Evolutionary conservation across 73 alveolate species (phyloP).

Genomic region (Uronychia binucleata): DNA sequence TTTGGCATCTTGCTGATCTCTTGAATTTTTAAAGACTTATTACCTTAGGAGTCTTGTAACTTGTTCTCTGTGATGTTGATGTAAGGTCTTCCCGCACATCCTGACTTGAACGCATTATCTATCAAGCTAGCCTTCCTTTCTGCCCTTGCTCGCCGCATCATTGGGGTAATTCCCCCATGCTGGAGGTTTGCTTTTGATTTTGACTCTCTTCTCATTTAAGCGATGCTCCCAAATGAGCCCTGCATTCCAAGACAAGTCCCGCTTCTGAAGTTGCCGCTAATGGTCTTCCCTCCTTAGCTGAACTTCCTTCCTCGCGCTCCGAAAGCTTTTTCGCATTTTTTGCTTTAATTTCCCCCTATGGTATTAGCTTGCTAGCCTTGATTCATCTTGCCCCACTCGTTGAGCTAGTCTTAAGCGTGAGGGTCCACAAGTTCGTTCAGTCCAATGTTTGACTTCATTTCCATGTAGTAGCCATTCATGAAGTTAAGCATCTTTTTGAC

Average conservation of each 20-base stretch:
- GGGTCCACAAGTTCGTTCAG: background rate
- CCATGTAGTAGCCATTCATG: background rate
- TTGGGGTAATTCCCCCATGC: background rate
- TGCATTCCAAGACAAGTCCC: no score
- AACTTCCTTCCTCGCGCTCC: no score
- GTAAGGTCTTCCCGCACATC: background rate
- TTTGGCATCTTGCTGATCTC: no score
- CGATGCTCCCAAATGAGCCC: no score
- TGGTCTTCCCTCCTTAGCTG: no score
- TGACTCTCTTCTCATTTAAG: no score
- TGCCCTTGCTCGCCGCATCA: background rate
- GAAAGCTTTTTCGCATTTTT: no score
- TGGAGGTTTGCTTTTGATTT: background rate
- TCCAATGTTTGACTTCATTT: background rate
- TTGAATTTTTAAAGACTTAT: no score
- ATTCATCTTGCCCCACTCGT: background rate
- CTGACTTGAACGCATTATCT: no score
- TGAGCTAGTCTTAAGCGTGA: background rate
- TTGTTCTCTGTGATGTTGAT: background rate
- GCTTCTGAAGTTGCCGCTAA: no score
- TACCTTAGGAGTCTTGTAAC: no score
- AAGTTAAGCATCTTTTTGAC: background rate
- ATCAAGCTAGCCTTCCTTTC: background rate
- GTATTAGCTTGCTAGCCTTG: background rate
- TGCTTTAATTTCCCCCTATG: background rate